Percentiles rank a stretch among this genome's conserved stretches.
phyloP scores from a whole-genome alignment of 371 early-diverging fungal species.

The Gilbertella persicaria region DNA sequence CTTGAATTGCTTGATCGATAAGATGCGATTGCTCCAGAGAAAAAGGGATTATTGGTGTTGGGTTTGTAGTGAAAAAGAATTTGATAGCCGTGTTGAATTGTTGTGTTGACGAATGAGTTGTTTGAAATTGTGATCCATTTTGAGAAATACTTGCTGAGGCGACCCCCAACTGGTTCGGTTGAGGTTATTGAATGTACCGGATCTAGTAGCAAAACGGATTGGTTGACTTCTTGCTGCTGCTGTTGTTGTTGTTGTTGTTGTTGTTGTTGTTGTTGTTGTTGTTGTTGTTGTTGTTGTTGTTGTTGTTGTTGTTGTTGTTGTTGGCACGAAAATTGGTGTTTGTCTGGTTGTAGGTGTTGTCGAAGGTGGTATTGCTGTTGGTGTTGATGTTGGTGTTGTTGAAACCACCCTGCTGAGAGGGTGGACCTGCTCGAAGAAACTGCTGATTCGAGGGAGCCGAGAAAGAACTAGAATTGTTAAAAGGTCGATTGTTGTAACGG shows the following conservation, averaged over 20 bases:
- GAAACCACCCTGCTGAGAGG: slow-evolving; percentile 6
- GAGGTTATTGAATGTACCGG: too few species aligned
- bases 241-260: background rate
- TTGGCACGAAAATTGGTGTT: background rate
- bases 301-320: background rate
- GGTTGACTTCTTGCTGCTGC: too few species aligned
- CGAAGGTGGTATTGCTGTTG: background rate
- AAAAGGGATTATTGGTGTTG: too few species aligned
- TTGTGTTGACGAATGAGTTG: too few species aligned
- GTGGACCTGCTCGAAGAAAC: slow-evolving; percentile 9
- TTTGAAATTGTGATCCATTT: too few species aligned
- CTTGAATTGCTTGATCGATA: slow-evolving; percentile 21
- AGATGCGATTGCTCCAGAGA: slow-evolving; percentile 3
- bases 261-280: slow-evolving; percentile 2
- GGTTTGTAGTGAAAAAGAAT: slow-evolving; percentile 3
- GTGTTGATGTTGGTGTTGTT: background rate
- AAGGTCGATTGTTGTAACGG: background rate
- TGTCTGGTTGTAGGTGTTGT: background rate
- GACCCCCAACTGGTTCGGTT: too few species aligned
- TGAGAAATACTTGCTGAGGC: too few species aligned
- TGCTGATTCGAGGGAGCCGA: background rate
- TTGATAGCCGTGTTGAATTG: slow-evolving; percentile 7
- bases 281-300: background rate
- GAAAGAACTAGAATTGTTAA: background rate
- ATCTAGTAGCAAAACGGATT: too few species aligned